Base-by-base conservation (phyloP, 345 rosid species). In the Tarenaya hassleriana region DNA sequence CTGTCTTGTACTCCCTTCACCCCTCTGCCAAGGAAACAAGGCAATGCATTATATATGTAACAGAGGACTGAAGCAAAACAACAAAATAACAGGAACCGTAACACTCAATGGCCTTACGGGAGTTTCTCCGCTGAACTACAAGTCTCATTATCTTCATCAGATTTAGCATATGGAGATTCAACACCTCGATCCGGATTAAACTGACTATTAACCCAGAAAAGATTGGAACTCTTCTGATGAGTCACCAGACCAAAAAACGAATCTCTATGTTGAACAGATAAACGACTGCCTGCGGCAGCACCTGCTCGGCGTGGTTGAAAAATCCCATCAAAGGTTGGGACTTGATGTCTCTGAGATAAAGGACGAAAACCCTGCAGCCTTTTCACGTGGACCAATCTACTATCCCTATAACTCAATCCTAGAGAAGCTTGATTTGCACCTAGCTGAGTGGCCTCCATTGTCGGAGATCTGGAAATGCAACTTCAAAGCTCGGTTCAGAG, bases 91-190 rank as follows among this genome's bases (percentile, higher is more conserved):
- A 59, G 48, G 60, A 50, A 7, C 57, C 52, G 55, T 59, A 58
- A 66, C 56, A 66, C 64, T 64, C 19, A 17, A 14, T 2, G 45
- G 56, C 52, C 86, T 75, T 73, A 88, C 97, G 16, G 15, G 59
- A 48, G 52, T 66, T 73, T 63, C 41, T 55, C 71, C 6, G 35
- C 41, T 34, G 64, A 48, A 52, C 29, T 14, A 68, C 43, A 15
- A 16, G 65, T 17, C 53, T 38, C 50, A 58, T 34, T 64, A 10
- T 73, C 76, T 41, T 70, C 61, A 27, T 34, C 71, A 38, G 34
- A 55, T 45, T 66, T 64, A 43, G 62, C 33, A 54, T 69, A 63
- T 15, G 63, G 41, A 32, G 80, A 62, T 21, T 73, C 86, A 29
- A 70, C 56, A 38, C 73, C 74, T 35, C 46, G 71, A 15, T 67